Evolutionary conservation across 371 early-diverging fungal genomes (phyloP).

Genomic region (Thermomucor indicae-seudaticae): DNA sequence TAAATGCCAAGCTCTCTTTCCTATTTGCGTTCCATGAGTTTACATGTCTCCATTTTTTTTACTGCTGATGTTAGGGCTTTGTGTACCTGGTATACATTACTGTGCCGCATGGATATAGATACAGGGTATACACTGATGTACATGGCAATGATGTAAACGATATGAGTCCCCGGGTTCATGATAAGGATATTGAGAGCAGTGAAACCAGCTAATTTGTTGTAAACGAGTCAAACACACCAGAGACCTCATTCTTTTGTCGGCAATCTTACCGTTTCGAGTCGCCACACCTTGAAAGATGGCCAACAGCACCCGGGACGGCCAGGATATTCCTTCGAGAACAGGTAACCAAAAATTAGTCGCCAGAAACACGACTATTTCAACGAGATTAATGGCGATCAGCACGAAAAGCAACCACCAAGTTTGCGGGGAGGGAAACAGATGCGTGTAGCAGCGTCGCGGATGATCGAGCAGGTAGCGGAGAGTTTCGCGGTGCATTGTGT

Average conservation of each 20-base stretch:
- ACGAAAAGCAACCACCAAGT: slow-evolving; percentile 39
- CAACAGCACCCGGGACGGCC: slow-evolving; percentile 27
- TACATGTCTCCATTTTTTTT: no score
- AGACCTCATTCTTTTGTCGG: background rate
- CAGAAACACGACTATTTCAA: slow-evolving; percentile 29
- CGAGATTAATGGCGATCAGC: slow-evolving; percentile 22
- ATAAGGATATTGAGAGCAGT: slow-evolving; percentile 28
- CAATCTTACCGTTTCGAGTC: slow-evolving; percentile 33
- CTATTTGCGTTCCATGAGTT: slow-evolving; percentile 6
- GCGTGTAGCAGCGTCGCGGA: slow-evolving; percentile 43
- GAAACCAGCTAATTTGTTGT: slow-evolving; percentile 47
- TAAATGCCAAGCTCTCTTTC: slow-evolving; percentile 42
- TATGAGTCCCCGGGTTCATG: slow-evolving; percentile 36
- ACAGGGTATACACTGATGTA: slow-evolving; percentile 49
- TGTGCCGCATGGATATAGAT: slow-evolving; percentile 45
- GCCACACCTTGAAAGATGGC: slow-evolving; percentile 37
- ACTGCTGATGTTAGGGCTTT: no score
- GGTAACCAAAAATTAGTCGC: slow-evolving; percentile 35
- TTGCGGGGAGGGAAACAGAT: slow-evolving; percentile 32
- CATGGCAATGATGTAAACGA: slow-evolving; percentile 46
- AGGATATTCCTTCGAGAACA: slow-evolving; percentile 21
- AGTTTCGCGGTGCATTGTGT: slow-evolving; percentile 27
- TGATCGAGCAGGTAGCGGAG: slow-evolving; percentile 34
- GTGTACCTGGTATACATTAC: slow-evolving; percentile 47
- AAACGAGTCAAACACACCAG: background rate